A percentile compares a stretch with the other conserved stretches of the same genome.
phyloP scores from a whole-genome alignment of 495 filamentous ascomycete genomes.

The Penicillium lagena region DNA sequence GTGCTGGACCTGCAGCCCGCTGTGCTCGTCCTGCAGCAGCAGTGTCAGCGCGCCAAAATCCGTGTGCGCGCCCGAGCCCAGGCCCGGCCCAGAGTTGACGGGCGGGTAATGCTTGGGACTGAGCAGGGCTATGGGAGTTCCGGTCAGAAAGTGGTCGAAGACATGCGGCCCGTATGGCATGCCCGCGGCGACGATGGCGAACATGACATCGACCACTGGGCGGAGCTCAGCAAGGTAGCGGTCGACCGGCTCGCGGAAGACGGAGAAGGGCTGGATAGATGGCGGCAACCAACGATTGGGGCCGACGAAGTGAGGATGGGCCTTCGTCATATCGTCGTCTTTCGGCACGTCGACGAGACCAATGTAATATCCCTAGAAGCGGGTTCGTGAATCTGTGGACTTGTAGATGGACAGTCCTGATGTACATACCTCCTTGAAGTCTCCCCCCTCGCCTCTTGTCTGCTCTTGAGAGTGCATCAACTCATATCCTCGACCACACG shows the following conservation, averaged over 20 bases:
- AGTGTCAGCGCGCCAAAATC: conserved; percentile 34
- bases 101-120: conserved; percentile 32
- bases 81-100: neutral
- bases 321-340: conserved; percentile 19
- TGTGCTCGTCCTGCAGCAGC: conserved; percentile 24
- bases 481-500: conserved; percentile 26
- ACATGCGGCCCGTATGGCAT: conserved; percentile 18
- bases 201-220: neutral
- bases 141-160: conserved; percentile 20
- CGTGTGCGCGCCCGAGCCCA: conserved; percentile 28
- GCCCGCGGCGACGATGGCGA: conserved; percentile 13
- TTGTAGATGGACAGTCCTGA: too few species aligned
- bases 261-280: conserved; percentile 15
- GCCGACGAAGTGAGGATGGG: conserved; percentile 15
- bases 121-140: conserved; percentile 14
- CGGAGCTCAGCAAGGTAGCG: conserved; percentile 14
- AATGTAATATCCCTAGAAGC: too few species aligned
- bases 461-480: conserved; percentile 18
- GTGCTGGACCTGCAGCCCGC: conserved; percentile 27
- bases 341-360: conserved; percentile 20
- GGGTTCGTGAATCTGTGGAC: too few species aligned
- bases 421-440: conserved; percentile 18
- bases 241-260: conserved; percentile 13
- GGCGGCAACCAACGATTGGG: conserved; percentile 10
- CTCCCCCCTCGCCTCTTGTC: conserved; percentile 13